Evolutionary conservation across 768 basidiomycete species (phyloP), one percentile per base, ranked within the genome.

Genomic region (Leccinum pellstonianum): DNA sequence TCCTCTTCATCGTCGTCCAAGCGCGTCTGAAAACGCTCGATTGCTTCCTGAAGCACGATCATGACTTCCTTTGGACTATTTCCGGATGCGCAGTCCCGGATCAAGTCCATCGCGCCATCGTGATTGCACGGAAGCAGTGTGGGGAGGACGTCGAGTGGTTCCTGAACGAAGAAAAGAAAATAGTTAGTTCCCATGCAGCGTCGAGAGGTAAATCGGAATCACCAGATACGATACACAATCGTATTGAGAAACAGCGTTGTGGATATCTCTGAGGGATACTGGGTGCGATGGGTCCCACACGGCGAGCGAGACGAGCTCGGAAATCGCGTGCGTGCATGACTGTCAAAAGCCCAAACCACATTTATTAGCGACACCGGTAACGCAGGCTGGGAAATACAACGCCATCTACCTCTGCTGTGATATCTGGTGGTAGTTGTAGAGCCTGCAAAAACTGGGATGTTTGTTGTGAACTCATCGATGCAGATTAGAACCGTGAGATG

Each of bases 51-150:
- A 17, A 74, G 50, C 2, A 77, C 77, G 52, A 81, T 75, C 43
- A 79, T 53, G 23, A 76, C 61, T 63, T 81, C 80, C 59, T 81
- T 81, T 0, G 76, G 73, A 54, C 71, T 81, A 14, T 63, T 64
- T 3, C 67, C 54, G 41, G 61, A 52, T 3, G 72, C 72, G 27
- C 80, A 72, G 14, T 66, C 23, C n/a, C 57, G 63, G 15, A 80
- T 62, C 25, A 82, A n/a, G 25, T 70, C 69, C 23, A 64, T 62
- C 17, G 76, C 71, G 1, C 70, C 70, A 21, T 73, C 65, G 5
- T 64, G 62, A n/a, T 54, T 23, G 25, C 68, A 73, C 7, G 76
- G 65, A 12, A 81, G 61, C 12, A 81, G 62, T 7, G 59, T 37
- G 2, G 78, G 77, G 27, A 81, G 64, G 23, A 80, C 41, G 3